Evolutionary conservation across 345 rosid species (phyloP).

Genomic region (Eucalyptus erythrocorys): DNA sequence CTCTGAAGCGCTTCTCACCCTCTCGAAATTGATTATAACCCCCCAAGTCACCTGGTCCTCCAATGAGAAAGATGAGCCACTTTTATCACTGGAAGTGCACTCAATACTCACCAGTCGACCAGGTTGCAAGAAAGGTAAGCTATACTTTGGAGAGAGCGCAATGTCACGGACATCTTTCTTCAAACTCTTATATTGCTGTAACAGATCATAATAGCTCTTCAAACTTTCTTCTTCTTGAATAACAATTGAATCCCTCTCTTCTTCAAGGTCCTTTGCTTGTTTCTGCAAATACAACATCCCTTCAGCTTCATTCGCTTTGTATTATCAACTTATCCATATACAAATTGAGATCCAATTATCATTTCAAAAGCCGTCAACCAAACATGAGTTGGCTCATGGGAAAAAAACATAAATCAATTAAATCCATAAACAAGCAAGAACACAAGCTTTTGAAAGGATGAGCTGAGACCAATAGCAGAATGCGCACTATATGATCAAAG

Average conservation of each 20-base stretch:
- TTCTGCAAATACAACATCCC: slow-evolving; percentile 31
- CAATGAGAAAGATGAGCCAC: slow-evolving; percentile 43
- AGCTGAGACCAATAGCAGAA: not conserved
- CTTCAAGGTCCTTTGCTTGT: slow-evolving; percentile 65
- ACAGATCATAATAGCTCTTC: slow-evolving; percentile 64
- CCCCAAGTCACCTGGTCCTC: slow-evolving; percentile 86
- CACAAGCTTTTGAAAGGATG: not conserved
- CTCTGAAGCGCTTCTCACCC: slow-evolving; percentile 48
- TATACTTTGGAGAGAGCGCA: slow-evolving; percentile 68
- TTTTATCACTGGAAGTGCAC: slow-evolving; percentile 41
- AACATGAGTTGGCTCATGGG: not conserved
- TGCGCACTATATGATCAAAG: not conserved
- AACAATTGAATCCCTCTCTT: slow-evolving; percentile 79
- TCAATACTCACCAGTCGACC: slow-evolving; percentile 65
- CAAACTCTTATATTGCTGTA: slow-evolving; percentile 58
- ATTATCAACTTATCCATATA: not conserved
- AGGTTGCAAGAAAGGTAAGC: slow-evolving; percentile 76
- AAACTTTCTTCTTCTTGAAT: slow-evolving; percentile 94
- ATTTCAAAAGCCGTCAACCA: not conserved
- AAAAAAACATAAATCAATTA: not conserved
- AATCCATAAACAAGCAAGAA: not conserved
- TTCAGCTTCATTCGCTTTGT: not conserved
- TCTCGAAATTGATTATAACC: slow-evolving; percentile 60
- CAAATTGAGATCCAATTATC: not conserved
- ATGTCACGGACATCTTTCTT: slow-evolving; percentile 73